phyloP scores from a whole-genome alignment of 257 asterid genomes.

The Forsythia suspensa region DNA sequence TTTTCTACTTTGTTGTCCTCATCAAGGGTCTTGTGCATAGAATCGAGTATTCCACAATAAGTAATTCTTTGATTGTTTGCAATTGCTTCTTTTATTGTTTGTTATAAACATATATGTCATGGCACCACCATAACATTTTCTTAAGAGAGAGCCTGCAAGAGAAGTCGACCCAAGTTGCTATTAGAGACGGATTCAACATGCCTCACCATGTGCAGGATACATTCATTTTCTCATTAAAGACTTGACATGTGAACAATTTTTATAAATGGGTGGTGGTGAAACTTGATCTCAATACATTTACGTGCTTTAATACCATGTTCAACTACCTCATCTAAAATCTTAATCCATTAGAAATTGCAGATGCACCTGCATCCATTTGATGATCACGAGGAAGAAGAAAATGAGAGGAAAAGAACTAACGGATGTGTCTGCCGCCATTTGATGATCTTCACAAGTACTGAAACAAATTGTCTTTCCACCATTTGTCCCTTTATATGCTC shows the following conservation, averaged over 20 bases:
- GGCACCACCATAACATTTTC: slow-evolving; percentile 55
- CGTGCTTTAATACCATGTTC: not conserved
- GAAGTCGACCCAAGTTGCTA: slow-evolving; percentile 5
- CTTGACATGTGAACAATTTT: not conserved
- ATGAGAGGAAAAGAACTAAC: slow-evolving; percentile 30
- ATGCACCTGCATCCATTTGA: not conserved
- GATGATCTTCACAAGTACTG: slow-evolving; percentile 83
- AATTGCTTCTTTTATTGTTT: slow-evolving; percentile 24
- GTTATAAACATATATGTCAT: slow-evolving; percentile 60
- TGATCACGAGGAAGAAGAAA: not conserved
- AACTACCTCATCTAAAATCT: not conserved
- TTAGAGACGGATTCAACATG: not conserved
- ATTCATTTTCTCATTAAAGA: not conserved
- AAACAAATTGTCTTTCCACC: slow-evolving; percentile 72
- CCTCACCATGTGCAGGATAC: not conserved
- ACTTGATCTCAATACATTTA: not conserved
- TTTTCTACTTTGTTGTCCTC: slow-evolving; percentile 20
- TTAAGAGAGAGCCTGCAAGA: slow-evolving; percentile 47
- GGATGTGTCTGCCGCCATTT: slow-evolving; percentile 72
- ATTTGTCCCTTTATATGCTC: slow-evolving; percentile 44
- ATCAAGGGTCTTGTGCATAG: slow-evolving; percentile 27
- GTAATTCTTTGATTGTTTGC: slow-evolving; percentile 16
- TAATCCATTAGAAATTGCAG: not conserved
- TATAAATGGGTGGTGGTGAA: too few relatives aligned
- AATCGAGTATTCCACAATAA: slow-evolving; percentile 28